Evolutionary conservation across 306 rosid genomes (phyloP).

Genomic region (Ceratonia siliqua): DNA sequence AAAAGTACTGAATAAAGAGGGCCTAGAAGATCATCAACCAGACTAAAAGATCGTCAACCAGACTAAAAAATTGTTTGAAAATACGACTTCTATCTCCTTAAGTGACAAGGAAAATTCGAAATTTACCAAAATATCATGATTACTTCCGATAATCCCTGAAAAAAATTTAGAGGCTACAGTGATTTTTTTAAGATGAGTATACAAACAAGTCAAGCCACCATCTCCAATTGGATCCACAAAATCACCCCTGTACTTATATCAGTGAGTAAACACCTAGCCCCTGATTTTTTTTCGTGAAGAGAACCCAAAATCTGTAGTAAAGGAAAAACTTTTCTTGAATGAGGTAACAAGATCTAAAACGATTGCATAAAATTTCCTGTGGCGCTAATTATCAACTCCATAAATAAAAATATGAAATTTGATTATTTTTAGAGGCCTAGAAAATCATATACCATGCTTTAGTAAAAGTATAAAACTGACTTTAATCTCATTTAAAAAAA

Average conservation of each 20-base stretch:
- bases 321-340: neutral
- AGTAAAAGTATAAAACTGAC: neutral
- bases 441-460: neutral
- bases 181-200: too few species aligned
- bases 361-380: neutral
- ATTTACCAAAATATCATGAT: too few species aligned
- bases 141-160: too few species aligned
- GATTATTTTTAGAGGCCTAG: neutral
- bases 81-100: too few species aligned
- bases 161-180: too few species aligned
- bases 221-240: too few species aligned
- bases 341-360: constrained; percentile 12
- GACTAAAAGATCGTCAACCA: too few species aligned
- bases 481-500: neutral
- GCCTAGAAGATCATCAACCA: neutral
- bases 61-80: too few species aligned
- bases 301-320: neutral
- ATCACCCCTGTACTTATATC: too few species aligned
- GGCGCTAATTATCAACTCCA: neutral
- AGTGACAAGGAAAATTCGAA: too few species aligned
- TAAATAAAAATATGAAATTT: neutral
- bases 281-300: neutral
- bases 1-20: neutral
- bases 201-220: too few species aligned
- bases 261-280: too few species aligned